Percentiles rank a stretch among this genome's conserved stretches.
Evolutionary conservation across 2,329 filamentous ascomycete species (phyloP).

Genomic region (Colletotrichum sp.): DNA sequence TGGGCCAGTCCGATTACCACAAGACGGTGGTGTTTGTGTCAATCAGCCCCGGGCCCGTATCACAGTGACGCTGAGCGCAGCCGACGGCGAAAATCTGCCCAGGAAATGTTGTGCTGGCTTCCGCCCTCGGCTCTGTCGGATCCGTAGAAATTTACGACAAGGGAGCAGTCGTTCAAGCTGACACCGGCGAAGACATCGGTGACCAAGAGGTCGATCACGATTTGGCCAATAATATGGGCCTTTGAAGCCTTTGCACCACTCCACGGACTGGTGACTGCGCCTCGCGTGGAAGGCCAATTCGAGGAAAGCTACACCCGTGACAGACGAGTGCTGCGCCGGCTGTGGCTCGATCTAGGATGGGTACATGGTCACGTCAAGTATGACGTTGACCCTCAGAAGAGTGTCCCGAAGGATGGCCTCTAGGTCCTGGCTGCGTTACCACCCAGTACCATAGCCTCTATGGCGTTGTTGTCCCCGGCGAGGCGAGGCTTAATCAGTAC

Average conservation of each 20-base stretch:
- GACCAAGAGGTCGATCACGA: background rate
- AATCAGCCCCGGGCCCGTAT: background rate
- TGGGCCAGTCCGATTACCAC: no score
- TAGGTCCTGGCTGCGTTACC: background rate
- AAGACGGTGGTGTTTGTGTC: no score
- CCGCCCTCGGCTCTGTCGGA: background rate
- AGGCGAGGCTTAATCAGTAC: background rate
- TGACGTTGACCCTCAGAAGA: background rate
- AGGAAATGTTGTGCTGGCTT: background rate
- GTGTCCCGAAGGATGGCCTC: accelerated
- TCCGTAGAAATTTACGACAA: background rate
- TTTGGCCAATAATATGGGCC: background rate
- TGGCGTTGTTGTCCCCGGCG: background rate
- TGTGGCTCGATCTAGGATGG: accelerated
- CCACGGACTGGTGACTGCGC: background rate
- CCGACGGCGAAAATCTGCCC: background rate
- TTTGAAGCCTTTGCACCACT: background rate
- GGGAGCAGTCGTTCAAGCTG: background rate
- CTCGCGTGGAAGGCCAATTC: background rate
- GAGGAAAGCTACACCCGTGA: background rate
- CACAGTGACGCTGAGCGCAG: accelerated
- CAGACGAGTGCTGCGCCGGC: background rate
- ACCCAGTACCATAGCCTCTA: background rate
- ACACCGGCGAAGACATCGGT: background rate
- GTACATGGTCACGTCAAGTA: background rate